Evolutionary conservation across 129 eudicot species (phyloP), one percentile per base, ranked within the genome.

Genomic region (Heracleum sosnowskyi): DNA sequence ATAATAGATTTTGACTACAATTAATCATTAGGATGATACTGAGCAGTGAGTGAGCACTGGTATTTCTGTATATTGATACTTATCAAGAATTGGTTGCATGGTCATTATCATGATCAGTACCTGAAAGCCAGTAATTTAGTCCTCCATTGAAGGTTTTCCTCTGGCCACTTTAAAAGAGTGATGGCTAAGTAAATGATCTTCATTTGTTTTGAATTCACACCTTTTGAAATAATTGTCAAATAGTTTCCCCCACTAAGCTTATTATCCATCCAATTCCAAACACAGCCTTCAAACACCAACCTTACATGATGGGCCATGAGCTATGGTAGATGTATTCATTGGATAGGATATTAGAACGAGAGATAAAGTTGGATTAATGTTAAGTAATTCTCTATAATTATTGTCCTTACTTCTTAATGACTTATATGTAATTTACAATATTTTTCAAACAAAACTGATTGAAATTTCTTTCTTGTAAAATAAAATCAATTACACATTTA

Each of bases 221-320:
- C 74, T 20, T 18, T 53, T 76, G 46, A 76, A 51, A 13, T 60
- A 9, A 24, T 66, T 73, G 72, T 47, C 63, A 17, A 78, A 69
- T 29, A 78, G 81, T 35, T 45, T 46, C 76, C 2, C 75, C 75
- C 75, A 78, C 81, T 78, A n/a, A 4, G 57, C 8, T 5, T n/a
- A 20, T 60, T 57, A 57, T 60, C 68, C 33, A 26, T n/a, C 31
- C 68, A 8, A 60, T 10, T n/a, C 31, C 68, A 8, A 60, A 26
- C 68, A 60, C 68, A n/a, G 5, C 66, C 66, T 57, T 57, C 66
- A 9, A 8, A 24, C 16, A 60, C 68, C 68, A 60, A 10, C 4
- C 34, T 60, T 26, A 7, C 68, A 60, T 26, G 3, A 60, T 60
- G 68, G 68, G 13, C 68, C 68, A 60, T 60, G 12, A 9, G 16